Conservation (phyloP, 2,329 filamentous ascomycete genomes). For the Aspergillus tamarii region DNA sequence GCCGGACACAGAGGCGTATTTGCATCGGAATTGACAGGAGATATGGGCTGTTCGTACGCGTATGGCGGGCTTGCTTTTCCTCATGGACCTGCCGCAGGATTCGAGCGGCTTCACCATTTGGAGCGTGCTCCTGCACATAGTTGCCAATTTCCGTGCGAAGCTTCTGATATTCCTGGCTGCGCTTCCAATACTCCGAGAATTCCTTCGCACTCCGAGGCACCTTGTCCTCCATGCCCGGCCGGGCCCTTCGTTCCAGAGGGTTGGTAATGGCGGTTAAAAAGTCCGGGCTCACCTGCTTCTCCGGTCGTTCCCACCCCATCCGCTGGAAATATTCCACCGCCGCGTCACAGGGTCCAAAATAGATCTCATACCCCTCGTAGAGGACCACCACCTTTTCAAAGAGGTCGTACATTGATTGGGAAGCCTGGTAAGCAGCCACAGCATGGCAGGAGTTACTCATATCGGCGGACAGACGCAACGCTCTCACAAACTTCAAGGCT, state of each 20-base stretch:
- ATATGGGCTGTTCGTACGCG: constrained; percentile 71
- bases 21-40: constrained; percentile 77
- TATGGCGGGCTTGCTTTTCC: constrained; percentile 36
- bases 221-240: constrained; percentile 60
- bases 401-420: constrained; percentile 45
- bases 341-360: constrained; percentile 62
- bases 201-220: constrained; percentile 70
- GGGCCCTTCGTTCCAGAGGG: constrained; percentile 57
- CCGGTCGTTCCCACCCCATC: constrained; percentile 67
- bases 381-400: constrained; percentile 73
- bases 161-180: constrained; percentile 49
- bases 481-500: constrained; percentile 55
- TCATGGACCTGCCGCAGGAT: not conserved
- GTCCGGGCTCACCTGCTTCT: constrained; percentile 67
- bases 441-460: constrained; percentile 46
- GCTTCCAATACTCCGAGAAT: constrained; percentile 60
- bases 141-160: constrained; percentile 37
- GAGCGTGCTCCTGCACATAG: not conserved
- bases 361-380: constrained; percentile 74
- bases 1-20: constrained; percentile 73
- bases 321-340: constrained; percentile 68
- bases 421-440: constrained; percentile 55
- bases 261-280: constrained; percentile 70
- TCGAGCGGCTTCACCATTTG: not conserved
- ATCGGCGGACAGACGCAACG: constrained; percentile 50